Percentiles rank a stretch among this genome's conserved stretches.
Conservation (phyloP, 1,139 yeast genomes). For the Magnusiomyces clavatus region DNA sequence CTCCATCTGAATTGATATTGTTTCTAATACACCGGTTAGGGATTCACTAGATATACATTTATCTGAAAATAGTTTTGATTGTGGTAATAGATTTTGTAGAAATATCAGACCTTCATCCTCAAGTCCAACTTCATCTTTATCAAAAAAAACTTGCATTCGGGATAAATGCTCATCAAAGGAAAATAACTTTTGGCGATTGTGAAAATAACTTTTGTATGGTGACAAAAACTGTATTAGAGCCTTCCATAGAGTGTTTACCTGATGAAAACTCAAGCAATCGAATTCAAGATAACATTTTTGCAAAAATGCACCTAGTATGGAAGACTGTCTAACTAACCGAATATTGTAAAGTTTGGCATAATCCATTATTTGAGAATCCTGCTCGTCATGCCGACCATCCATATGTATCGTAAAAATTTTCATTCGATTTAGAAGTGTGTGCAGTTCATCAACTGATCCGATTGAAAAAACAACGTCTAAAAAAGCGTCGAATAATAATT, state of each 20-base stretch:
- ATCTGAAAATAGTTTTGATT: background rate
- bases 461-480: slow-evolving; percentile 15
- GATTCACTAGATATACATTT: slow-evolving; percentile 43
- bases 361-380: slow-evolving; percentile 1
- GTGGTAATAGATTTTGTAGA: slow-evolving; percentile 6
- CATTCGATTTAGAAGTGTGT: slow-evolving; percentile 13
- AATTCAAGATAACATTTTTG: slow-evolving; percentile 41
- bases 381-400: slow-evolving; percentile 11
- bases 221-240: slow-evolving; percentile 48
- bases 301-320: slow-evolving; percentile 39
- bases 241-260: slow-evolving; percentile 44
- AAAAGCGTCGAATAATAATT: slow-evolving; percentile 12
- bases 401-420: slow-evolving; percentile 4
- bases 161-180: too few relatives aligned
- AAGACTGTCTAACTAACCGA: slow-evolving; percentile 7
- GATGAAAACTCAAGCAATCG: slow-evolving; percentile 52
- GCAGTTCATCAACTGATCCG: slow-evolving; percentile 17
- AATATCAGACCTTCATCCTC: background rate
- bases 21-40: slow-evolving; percentile 44
- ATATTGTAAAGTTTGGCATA: slow-evolving; percentile 2
- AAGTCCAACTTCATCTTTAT: too few relatives aligned
- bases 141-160: background rate
- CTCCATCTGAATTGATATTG: slow-evolving; percentile 52
- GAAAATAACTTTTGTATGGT: slow-evolving; percentile 6
- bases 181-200: background rate